These are phyloP conservation scores for Neurospora sp. DNA, from an alignment of 495 filamentous ascomycete genomes.

Conservation along the genomic window DNA sequence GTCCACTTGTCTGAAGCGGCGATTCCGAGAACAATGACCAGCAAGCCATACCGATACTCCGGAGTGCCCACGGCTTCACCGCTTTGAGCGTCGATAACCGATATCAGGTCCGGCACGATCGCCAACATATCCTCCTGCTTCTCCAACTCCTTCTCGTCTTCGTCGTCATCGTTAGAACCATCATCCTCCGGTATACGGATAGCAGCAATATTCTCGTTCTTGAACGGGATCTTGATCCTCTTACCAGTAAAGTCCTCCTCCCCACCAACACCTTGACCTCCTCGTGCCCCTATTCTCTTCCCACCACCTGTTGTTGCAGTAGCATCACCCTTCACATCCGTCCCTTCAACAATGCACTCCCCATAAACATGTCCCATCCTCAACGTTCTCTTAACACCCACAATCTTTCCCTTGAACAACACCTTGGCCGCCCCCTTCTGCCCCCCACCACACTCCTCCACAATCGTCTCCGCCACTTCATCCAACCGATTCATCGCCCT, in stretches of 20 bases:
- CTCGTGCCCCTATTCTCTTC: background rate
- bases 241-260: constrained; percentile 19
- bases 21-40: constrained; percentile 47
- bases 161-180: background rate
- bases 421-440: constrained; percentile 19
- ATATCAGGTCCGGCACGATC: constrained; percentile 51
- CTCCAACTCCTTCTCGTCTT: constrained; percentile 8
- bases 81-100: constrained; percentile 48
- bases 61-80: constrained; percentile 50
- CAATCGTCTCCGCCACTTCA: constrained; percentile 43
- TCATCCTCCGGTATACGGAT: constrained; percentile 21
- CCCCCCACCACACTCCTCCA: constrained; percentile 37
- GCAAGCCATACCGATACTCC: constrained; percentile 50
- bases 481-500: constrained; percentile 35
- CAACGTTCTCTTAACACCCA: constrained; percentile 44
- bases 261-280: background rate
- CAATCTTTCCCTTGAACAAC: constrained; percentile 52
- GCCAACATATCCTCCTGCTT: constrained; percentile 40
- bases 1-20: constrained; percentile 49
- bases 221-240: constrained; percentile 48
- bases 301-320: background rate
- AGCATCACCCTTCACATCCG: constrained; percentile 19
- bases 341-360: constrained; percentile 41
- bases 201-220: constrained; percentile 55
- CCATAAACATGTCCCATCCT: constrained; percentile 45